phyloP scores from a whole-genome alignment of 2,329 filamentous ascomycete species.

The Aspergillus awamori region DNA sequence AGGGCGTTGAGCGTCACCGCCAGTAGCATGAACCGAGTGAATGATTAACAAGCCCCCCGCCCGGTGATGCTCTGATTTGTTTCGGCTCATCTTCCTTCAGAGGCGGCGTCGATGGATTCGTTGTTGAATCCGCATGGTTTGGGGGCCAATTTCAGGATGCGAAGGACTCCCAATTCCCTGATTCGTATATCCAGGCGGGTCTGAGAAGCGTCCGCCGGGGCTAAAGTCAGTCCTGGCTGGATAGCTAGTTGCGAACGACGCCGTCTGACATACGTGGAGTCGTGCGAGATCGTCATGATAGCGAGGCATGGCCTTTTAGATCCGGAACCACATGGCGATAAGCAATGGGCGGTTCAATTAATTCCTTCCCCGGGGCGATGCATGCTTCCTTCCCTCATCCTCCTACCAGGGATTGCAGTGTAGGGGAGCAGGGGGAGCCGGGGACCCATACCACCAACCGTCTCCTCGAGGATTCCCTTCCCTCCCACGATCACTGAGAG shows the following conservation, averaged over 20 bases:
- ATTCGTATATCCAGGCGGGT: slow-evolving; percentile 17
- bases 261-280: slow-evolving; percentile 21
- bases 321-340: slow-evolving; percentile 29
- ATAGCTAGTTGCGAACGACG: slow-evolving; percentile 11
- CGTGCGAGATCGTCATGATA: slow-evolving; percentile 23
- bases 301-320: slow-evolving; percentile 18
- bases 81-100: slow-evolving; percentile 2
- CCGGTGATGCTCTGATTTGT: slow-evolving; percentile 3
- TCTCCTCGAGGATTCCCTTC: background rate
- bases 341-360: slow-evolving; percentile 19
- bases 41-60: slow-evolving; percentile 5
- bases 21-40: slow-evolving; percentile 5
- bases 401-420: background rate
- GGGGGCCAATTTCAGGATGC: slow-evolving; percentile 18
- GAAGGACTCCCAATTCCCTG: slow-evolving; percentile 11
- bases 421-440: background rate
- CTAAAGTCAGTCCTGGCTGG: slow-evolving; percentile 1
- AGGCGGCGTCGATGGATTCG: background rate
- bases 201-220: background rate
- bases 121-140: slow-evolving; percentile 14
- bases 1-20: slow-evolving; percentile 5
- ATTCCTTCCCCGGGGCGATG: slow-evolving; percentile 4
- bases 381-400: background rate
- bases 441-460: background rate
- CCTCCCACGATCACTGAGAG: background rate